Evolutionary conservation across 1,284 basidiomycete genomes (phyloP).

Genomic region (Malassezia equina): DNA sequence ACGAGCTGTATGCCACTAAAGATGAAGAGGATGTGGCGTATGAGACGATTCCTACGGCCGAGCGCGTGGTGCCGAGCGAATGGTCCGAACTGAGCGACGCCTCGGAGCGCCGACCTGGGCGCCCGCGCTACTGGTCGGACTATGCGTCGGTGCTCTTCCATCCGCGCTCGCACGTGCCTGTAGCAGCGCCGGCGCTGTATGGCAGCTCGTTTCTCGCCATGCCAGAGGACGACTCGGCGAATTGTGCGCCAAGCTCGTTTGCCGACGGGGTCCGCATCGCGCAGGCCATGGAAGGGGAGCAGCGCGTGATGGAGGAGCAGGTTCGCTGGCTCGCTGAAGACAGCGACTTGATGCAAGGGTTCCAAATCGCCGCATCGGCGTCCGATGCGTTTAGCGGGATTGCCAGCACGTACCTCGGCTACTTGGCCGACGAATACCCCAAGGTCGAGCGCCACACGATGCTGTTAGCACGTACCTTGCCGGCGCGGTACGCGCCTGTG

Average conservation of each 20-base stretch:
- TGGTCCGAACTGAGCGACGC: background rate
- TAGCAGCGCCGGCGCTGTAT: conserved; percentile 15
- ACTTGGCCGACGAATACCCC: conserved; percentile 34
- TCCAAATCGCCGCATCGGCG: conserved; percentile 28
- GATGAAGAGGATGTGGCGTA: conserved; percentile 9
- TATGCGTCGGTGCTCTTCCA: conserved; percentile 30
- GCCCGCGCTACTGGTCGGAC: conserved; percentile 36
- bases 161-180: conserved; percentile 29
- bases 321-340: conserved; percentile 42
- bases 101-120: background rate
- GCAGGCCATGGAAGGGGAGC: conserved; percentile 26
- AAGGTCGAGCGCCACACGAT: conserved; percentile 28
- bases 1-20: conserved; percentile 23
- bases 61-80: background rate
- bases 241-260: conserved; percentile 23
- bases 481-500: conserved; percentile 5
- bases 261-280: conserved; percentile 24
- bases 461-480: conserved; percentile 5
- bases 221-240: background rate
- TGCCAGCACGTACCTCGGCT: conserved; percentile 23
- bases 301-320: conserved; percentile 30
- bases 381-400: conserved; percentile 37
- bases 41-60: background rate
- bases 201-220: conserved; percentile 9
- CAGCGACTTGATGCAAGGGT: conserved; percentile 36